Conservation (phyloP, 345 rosid species). For the Durio zibethinus region DNA sequence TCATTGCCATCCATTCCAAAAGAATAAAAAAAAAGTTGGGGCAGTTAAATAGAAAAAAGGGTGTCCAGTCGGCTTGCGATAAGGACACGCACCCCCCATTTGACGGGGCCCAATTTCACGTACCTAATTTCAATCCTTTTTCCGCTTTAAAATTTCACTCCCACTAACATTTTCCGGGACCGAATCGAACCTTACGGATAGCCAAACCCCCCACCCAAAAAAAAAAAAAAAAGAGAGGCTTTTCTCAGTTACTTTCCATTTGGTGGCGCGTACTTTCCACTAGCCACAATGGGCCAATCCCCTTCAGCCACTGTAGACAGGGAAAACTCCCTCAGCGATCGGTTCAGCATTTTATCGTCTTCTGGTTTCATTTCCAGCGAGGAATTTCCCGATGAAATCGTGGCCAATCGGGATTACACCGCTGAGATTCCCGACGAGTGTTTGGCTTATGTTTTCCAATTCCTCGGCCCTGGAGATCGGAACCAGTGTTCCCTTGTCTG, state of each 20-base stretch:
- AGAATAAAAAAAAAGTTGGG: not conserved
- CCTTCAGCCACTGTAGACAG: slow-evolving; percentile 36
- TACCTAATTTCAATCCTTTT: not conserved
- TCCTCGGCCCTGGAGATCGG: slow-evolving; percentile 60
- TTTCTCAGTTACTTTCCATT: not conserved
- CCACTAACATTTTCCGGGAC: not conserved
- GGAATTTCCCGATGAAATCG: slow-evolving; percentile 17
- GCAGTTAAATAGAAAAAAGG: not conserved
- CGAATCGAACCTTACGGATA: not conserved
- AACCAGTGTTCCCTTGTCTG: slow-evolving; percentile 72
- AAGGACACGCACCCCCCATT: slow-evolving; percentile 33
- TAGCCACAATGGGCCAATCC: slow-evolving; percentile 51
- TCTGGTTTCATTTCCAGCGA: slow-evolving; percentile 16
- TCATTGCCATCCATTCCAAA: too few species aligned
- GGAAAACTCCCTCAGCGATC: slow-evolving; percentile 16
- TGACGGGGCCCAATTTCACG: not conserved
- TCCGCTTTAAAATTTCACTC: slow-evolving; percentile 15
- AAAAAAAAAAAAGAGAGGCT: not conserved
- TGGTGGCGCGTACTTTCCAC: slow-evolving; percentile 19
- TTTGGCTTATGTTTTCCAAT: slow-evolving; percentile 73
- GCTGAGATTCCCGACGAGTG: slow-evolving; percentile 78
- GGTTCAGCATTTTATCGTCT: slow-evolving; percentile 24
- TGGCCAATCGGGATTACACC: slow-evolving; percentile 36
- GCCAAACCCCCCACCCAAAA: not conserved
- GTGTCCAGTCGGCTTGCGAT: not conserved